Evolutionary conservation across 2,329 filamentous ascomycete species (phyloP).

Genomic region (Pleoardoris graminearum): DNA sequence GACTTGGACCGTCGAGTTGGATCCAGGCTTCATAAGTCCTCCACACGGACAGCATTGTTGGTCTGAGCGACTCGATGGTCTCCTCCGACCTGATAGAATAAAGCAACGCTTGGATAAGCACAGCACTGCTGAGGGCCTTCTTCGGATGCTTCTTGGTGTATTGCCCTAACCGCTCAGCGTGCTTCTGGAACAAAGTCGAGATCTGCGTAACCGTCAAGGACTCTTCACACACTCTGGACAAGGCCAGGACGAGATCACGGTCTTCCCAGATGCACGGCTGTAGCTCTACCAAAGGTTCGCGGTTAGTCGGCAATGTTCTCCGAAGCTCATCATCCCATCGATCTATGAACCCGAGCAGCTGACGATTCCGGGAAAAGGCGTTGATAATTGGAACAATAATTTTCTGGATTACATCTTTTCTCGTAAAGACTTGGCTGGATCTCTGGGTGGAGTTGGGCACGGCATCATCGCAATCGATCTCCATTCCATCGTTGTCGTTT

Average conservation of each 20-base stretch:
- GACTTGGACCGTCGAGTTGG: constrained; percentile 23
- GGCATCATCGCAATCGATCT: constrained; percentile 4
- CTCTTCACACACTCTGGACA: constrained; percentile 33
- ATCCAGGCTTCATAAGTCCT: constrained; percentile 26
- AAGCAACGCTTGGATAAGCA: constrained; percentile 35
- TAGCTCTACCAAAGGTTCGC: constrained; percentile 23
- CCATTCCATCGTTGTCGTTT: constrained; percentile 9
- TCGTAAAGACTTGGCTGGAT: not conserved
- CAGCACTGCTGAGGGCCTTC: constrained; percentile 31
- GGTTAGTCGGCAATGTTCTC: constrained; percentile 18
- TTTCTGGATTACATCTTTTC: constrained; percentile 9
- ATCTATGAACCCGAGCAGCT: constrained; percentile 40
- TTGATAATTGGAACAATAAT: constrained; percentile 39
- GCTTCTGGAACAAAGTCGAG: constrained; percentile 33
- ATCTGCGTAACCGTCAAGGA: constrained; percentile 40
- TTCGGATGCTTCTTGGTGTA: constrained; percentile 12
- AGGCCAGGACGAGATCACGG: constrained; percentile 22
- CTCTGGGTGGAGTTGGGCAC: too few relatives aligned
- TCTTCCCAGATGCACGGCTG: constrained; percentile 37
- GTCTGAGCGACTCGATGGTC: constrained; percentile 22
- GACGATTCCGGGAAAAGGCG: constrained; percentile 39
- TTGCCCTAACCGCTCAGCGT: constrained; percentile 25
- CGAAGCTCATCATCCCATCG: constrained; percentile 41
- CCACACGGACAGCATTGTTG: constrained; percentile 29
- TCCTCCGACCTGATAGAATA: constrained; percentile 31